Evolutionary conservation across 768 basidiomycete species (phyloP), one percentile per base, ranked within the genome.

Genomic region (Cystofilobasidium bisporidii): DNA sequence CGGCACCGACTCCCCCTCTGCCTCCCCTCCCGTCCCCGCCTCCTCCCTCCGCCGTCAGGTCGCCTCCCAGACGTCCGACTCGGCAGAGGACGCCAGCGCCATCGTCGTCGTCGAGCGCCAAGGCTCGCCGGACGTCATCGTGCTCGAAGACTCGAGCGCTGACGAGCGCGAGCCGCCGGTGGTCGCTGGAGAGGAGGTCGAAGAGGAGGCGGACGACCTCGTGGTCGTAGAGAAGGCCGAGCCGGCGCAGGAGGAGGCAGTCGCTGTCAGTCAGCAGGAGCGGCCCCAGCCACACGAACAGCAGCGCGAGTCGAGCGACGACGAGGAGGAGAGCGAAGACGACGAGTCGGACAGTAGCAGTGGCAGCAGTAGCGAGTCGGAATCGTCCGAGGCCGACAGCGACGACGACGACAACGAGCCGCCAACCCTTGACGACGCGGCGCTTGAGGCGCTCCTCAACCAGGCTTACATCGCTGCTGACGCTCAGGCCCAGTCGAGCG

Each of bases 391-490:
- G n/a, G n/a, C n/a, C n/a, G n/a, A n/a, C n/a, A n/a, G n/a, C n/a
- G 45, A 50, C 24, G 45, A 50, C 45, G 62, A 53, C 50, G 50
- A 48, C 11, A 48, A 48, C 22, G 62, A 33, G 43, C 10, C n/a
- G 41, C 26, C 55, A 22, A 15, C 18, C 10, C 40, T 59, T 36
- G 68, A 69, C 33, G 57, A 64, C 17, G 47, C 63, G 8, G 60
- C 47, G 41, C 68, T 69, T 0, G 57, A 43, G 6, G 43, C 56
- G 2, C 63, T 69, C 11, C 59, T 69, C 1, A 36, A 30, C 24
- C 22, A 60, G 24, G 68, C 68, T 4, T 65, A 64, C 41, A n/a
- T 28, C 14, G 63, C 53, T 24, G 68, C 68, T 9, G 63, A 69
- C 43, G 36, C 45, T 0, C 33, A 40, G 30, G 43, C 63, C 38